phyloP scores from a whole-genome alignment of 1,284 basidiomycete genomes.

The Ganoderma leucocontextum region DNA sequence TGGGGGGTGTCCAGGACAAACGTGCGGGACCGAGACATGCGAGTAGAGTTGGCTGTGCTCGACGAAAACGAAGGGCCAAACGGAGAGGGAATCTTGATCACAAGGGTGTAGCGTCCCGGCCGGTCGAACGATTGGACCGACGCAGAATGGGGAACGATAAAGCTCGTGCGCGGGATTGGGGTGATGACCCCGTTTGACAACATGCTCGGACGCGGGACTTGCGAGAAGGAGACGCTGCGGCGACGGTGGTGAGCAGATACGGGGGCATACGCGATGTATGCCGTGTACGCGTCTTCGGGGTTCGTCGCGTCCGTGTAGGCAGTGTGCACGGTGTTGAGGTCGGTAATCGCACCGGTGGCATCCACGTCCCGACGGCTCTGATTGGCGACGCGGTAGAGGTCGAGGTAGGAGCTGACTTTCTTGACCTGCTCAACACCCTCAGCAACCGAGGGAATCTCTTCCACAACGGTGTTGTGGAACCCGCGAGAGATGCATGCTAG shows the following conservation, averaged over 20 bases:
- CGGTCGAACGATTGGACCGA: slow-evolving; percentile 7
- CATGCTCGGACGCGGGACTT: slow-evolving; percentile 25
- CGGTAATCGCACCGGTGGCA: not conserved
- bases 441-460: slow-evolving; percentile 38
- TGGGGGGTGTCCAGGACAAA: slow-evolving; percentile 18
- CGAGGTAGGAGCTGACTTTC: slow-evolving; percentile 39
- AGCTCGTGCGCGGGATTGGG: slow-evolving; percentile 22
- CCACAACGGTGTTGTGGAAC: slow-evolving; percentile 32
- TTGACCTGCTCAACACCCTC: slow-evolving; percentile 33
- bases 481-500: slow-evolving; percentile 36
- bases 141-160: slow-evolving; percentile 19
- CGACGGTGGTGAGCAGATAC: slow-evolving; percentile 15
- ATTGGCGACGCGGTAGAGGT: slow-evolving; percentile 38
- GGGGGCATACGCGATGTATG: slow-evolving; percentile 12
- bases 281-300: slow-evolving; percentile 13
- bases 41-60: not conserved
- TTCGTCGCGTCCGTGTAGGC: slow-evolving; percentile 9
- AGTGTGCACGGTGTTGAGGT: slow-evolving; percentile 19
- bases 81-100: slow-evolving; percentile 20
- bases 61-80: not conserved
- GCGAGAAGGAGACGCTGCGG: slow-evolving; percentile 38
- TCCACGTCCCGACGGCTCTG: slow-evolving; percentile 1
- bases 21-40: slow-evolving; percentile 15
- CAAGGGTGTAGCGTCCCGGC: slow-evolving; percentile 15
- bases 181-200: slow-evolving; percentile 10